Evolutionary conservation across 176 grass and related monocot genomes (phyloP), one percentile per base, ranked within the genome.

Genomic region (Thalia dealbata): DNA sequence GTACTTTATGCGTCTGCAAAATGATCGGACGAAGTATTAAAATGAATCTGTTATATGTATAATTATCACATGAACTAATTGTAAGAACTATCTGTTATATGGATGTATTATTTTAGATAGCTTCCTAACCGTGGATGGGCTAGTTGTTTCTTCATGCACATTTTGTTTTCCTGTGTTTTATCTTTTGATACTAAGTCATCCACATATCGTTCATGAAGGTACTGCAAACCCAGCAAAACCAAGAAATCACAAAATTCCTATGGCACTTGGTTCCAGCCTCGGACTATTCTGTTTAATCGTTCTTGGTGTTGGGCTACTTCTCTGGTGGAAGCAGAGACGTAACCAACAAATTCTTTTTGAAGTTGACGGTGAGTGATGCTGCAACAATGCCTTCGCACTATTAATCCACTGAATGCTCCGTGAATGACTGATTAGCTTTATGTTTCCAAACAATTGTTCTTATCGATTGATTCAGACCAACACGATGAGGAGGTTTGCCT

Each of bases 271-370:
- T 30, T 78, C 76, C 10, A 67, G 83, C 48, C 58, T 80, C 27
- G 90, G 74, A 46, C 78, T 74, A 74, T 66, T 91, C 19, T 70
- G 75, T 71, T 81, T 93, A 50, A 83, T 99, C 64, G 74, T 85
- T 26, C 62, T 99, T 12, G 75, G 65, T 32, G 68, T 78, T 24
- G 87, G 74, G 3, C 82, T 93, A 73, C 22, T 99, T 14, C 82
- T 93, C 62, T 88, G 87, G 90, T 88, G 90, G 85, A 81, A 81
- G 54, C 85, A 93, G 24, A 77, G 83, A 32, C 83, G 66, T 27
- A 91, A 88, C 68, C 74, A 81, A 61, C 84, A 97, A 74, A 91
- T 97, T 70, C 87, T 92, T 61, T 92, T 91, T 15, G 78, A 97
- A 23, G 66, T 88, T 12, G 90, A 97, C 10, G 90, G 90, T 93